These are phyloP conservation scores for Choanephora cucurbitarum DNA, from an alignment of 371 early-diverging fungal species.

Conservation along the genomic window DNA sequence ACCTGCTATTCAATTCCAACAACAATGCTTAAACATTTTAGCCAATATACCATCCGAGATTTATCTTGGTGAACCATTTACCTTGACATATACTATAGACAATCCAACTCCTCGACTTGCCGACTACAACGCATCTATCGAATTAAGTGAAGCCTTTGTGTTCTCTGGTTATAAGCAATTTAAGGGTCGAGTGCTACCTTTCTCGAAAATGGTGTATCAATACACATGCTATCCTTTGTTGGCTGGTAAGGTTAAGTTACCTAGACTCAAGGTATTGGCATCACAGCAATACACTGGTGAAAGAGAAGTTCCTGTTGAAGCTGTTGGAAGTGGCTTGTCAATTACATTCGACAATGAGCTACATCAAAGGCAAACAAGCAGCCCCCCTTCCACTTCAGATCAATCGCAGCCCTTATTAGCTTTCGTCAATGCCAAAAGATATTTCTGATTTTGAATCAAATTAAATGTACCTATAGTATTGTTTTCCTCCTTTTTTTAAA, in stretches of 20 bases:
- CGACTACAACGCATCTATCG: constrained; percentile 62
- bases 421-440: constrained; percentile 31
- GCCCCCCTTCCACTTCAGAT: too few species aligned
- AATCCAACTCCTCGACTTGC: constrained; percentile 61
- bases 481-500: too few species aligned
- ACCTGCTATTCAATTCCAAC: constrained; percentile 38
- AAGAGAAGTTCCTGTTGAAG: constrained; percentile 38
- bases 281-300: constrained; percentile 39
- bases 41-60: constrained; percentile 56
- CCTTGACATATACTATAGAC: constrained; percentile 58
- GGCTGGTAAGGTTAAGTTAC: constrained; percentile 57
- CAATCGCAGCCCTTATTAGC: not conserved
- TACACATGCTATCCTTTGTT: constrained; percentile 50
- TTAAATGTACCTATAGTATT: too few species aligned
- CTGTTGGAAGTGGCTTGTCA: constrained; percentile 23
- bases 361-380: constrained; percentile 16
- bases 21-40: constrained; percentile 30
- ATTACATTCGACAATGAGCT: constrained; percentile 26
- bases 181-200: constrained; percentile 60
- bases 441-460: too few species aligned
- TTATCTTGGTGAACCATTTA: constrained; percentile 61
- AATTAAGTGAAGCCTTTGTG: constrained; percentile 72
- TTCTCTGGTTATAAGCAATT: constrained; percentile 71
- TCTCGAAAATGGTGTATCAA: constrained; percentile 33
- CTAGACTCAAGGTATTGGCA: constrained; percentile 52